Evolutionary conservation across 2,329 filamentous ascomycete species (phyloP), one percentile per base, ranked within the genome.

Genomic region (Aureobasidium sp.): DNA sequence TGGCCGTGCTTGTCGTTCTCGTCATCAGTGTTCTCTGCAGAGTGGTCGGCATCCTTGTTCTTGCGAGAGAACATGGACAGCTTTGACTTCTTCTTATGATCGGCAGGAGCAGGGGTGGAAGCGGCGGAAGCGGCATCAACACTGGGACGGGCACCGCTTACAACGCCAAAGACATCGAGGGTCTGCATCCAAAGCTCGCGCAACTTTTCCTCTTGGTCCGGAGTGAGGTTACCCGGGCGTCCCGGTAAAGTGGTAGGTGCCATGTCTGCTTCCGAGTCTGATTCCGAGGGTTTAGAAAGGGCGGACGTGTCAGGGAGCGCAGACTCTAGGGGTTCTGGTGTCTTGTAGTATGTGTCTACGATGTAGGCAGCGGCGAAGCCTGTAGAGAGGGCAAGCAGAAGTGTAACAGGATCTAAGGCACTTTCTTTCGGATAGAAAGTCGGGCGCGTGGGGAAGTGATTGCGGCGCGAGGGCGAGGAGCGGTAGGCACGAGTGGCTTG

Each of bases 1-100:
- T 94, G 89, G 51, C 91, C 92, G 73, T 95, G 93, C 78, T 97
- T 99, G 78, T 99, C 94, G 62, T 97, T 73, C 13, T 85, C 82
- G 27, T 78, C 70, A 7, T 55, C 72, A 67, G 59, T 72, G 23
- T 75, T 77, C 20, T 72, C 71, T 9, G 42, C 59, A 20, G 53
- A 55, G 6, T 63, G 34, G 20, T 58, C 57, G 41, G 42, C 48
- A 20, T 81, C 78, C 62, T 82, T 82, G 48, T 81, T 79, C 68
- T 86, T 85, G 69, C 84, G 83, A 15, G 47, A 53, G 71, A 94
- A 93, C 20, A 93, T 75, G 36, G 82, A 80, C 64, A 90, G 80
- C 75, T 87, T 89, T 77, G 91, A 94, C 74, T 90, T 88, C 67
- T 82, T 79, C 58, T 80, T 77, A 48, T 64, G 36, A 64, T 44